A percentile compares a stretch with the other conserved stretches of the same genome.
Conservation (phyloP, 1,284 basidiomycete genomes). For the Taiwanofungus camphoratus region DNA sequence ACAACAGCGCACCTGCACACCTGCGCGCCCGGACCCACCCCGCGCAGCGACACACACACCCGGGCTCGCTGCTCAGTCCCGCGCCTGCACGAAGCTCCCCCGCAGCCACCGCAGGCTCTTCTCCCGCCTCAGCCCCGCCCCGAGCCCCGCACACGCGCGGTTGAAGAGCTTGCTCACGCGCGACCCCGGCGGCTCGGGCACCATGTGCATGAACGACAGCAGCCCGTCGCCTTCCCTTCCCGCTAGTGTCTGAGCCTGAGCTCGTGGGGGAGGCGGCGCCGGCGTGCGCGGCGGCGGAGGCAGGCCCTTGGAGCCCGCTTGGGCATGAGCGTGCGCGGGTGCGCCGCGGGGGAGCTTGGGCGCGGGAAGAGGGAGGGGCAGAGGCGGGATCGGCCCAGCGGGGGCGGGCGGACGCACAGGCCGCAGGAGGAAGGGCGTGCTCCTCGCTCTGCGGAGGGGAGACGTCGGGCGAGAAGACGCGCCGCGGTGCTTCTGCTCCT, state of each 20-base stretch:
- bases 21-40: too few species aligned
- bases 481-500: neutral
- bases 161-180: conserved; percentile 8
- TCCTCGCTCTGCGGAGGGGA: conserved; percentile 6
- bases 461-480: conserved; percentile 2
- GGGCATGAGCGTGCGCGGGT: too few species aligned
- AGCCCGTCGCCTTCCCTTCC: too few species aligned
- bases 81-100: conserved; percentile 4
- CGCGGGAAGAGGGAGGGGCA: too few species aligned
- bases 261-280: too few species aligned
- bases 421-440: conserved; percentile 5
- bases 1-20: too few species aligned
- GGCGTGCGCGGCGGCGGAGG: too few species aligned
- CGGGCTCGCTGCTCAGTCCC: neutral
- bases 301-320: too few species aligned
- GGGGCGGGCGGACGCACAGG: too few species aligned
- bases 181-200: conserved; percentile 6
- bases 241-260: too few species aligned
- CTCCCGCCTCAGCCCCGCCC: conserved; percentile 1
- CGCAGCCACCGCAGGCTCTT: conserved; percentile 7
- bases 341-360: too few species aligned
- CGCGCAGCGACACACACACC: neutral
- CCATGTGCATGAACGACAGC: neutral
- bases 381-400: too few species aligned
- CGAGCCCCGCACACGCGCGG: conserved; percentile 2